Base-by-base conservation (phyloP, 345 rosid genomes). In the Linum usitatissimum region DNA sequence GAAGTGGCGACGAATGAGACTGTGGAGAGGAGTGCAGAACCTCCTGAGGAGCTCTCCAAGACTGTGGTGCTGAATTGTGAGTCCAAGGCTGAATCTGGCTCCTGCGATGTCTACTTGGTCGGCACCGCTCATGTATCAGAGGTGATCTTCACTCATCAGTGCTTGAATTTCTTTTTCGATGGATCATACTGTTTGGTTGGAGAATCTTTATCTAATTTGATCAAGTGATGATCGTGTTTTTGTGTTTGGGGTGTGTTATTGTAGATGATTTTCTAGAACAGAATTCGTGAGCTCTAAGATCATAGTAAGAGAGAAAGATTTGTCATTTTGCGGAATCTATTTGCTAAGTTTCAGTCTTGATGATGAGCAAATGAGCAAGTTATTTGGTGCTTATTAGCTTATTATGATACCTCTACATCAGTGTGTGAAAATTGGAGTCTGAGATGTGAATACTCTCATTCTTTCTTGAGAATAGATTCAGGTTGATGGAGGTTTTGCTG, bases 121-220 rank as follows among this genome's bases (percentile, higher is more conserved):
- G 99, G 96, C 19, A 90, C 97, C 54, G 93, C 92, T 61, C 99
- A 94, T 69, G 96, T 90, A 30, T 94, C 97, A 9, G 77, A 83
- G 97, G 99, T 84, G 68, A 68, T 19, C 28, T 23, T 23, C 28
- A 23, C 28, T 23, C 1, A 23, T 57, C 1, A 31, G 49, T 48
- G 49, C 51, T 31, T 40, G 38, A 51, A 39, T 65, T 61, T 18
- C 19, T 34, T 5, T 34, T 7, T 34, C 55, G 65, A 20, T 23
- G 28, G 28, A 23, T 23, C 28, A 61, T 57, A 67, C 59, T 70
- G 66, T 34, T 66, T 66, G 76, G 59, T 58, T 76, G 61, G 5
- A 59, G 10, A 38, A 6, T 5, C 42, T 51, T 19, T 3, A 38
- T 53, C 17, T 45, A 15, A 45, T 15, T 45, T 45, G 14, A 53